Conservation (phyloP, 306 rosid species). For the cucumber (Cucumis sativus) region Cucumber_9930_V3 NC_026657.2:1014501-1015000, state of each 20-base stretch:
- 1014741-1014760: not conserved
- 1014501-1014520: not conserved
- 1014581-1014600: too few species aligned
- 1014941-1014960: not conserved
- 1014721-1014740: not conserved
- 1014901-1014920: not conserved
- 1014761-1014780: not conserved
- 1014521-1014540: not conserved
- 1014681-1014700: not conserved
- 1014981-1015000: not conserved
- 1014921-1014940: not conserved
- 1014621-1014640: not conserved
- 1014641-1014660: not conserved
- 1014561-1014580: not conserved
- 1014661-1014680: not conserved
- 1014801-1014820: not conserved
- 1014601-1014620: not conserved
- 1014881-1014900: not conserved
- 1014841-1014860: constrained; percentile 98
- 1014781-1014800: not conserved
- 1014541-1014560: not conserved
- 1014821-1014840: constrained; percentile 77
- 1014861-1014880: constrained; percentile 66
- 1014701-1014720: not conserved
- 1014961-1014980: not conserved